phyloP scores from a whole-genome alignment of 1,139 yeast species.

The Pichia sp. region DNA sequence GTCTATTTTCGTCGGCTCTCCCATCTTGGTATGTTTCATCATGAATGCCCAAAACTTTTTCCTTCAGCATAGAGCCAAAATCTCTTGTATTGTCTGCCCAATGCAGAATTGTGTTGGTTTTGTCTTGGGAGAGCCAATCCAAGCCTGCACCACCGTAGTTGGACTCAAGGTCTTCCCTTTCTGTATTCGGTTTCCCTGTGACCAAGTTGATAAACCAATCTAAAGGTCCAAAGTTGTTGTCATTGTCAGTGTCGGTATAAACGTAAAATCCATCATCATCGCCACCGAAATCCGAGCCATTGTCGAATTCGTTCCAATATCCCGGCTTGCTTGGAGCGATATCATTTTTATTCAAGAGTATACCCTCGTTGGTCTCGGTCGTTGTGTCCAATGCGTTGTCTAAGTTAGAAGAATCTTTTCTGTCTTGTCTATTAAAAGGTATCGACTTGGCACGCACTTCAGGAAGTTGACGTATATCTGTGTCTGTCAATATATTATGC shows the following conservation, averaged over 20 bases:
- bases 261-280: slow-evolving; percentile 25
- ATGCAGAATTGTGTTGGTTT: slow-evolving; percentile 35
- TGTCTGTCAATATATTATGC: slow-evolving; percentile 30
- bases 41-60: slow-evolving; percentile 7
- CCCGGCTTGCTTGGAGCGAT: slow-evolving; percentile 37
- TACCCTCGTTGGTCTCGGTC: slow-evolving; percentile 20
- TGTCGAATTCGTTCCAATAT: slow-evolving; percentile 73
- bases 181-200: slow-evolving; percentile 17
- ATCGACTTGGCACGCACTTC: slow-evolving; percentile 14
- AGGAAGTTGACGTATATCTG: slow-evolving; percentile 37
- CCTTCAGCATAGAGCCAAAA: slow-evolving; percentile 10
- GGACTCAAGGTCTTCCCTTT: slow-evolving; percentile 42
- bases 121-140: slow-evolving; percentile 31
- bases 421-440: background rate
- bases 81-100: slow-evolving; percentile 21
- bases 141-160: slow-evolving; percentile 23
- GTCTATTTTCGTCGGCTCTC: slow-evolving; percentile 2
- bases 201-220: slow-evolving; percentile 23
- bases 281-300: slow-evolving; percentile 39
- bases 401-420: background rate
- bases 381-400: background rate
- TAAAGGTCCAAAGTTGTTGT: slow-evolving; percentile 18
- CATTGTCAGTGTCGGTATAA: slow-evolving; percentile 47
- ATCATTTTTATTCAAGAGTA: slow-evolving; percentile 31
- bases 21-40: background rate